Evolutionary conservation across 164 flowering plant species (phyloP).

Genomic region (Saururus chinensis): DNA sequence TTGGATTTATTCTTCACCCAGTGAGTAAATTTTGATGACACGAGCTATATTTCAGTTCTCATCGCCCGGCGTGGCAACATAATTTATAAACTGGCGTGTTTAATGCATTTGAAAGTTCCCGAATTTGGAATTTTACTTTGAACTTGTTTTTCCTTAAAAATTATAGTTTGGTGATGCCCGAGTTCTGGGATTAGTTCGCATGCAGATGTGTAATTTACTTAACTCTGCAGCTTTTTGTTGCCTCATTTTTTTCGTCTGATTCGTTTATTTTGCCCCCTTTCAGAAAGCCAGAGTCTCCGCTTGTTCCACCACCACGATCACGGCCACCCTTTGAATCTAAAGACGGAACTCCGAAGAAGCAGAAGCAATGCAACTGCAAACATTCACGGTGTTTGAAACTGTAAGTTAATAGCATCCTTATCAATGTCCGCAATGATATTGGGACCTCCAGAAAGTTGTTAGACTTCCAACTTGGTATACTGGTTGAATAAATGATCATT

Average conservation of each 20-base stretch:
- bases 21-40: too few relatives aligned
- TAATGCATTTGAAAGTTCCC: neutral
- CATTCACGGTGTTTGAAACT: conserved; percentile 84
- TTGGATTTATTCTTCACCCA: too few relatives aligned
- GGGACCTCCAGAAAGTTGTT: neutral
- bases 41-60: too few relatives aligned
- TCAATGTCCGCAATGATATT: neutral
- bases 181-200: neutral
- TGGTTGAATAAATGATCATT: neutral
- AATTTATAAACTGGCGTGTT: too few relatives aligned
- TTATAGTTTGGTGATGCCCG: neutral
- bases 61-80: too few relatives aligned
- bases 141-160: neutral
- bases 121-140: neutral
- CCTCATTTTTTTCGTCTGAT: neutral
- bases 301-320: conserved; percentile 21
- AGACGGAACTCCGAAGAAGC: conserved; percentile 86
- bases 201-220: neutral
- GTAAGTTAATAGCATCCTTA: conserved; percentile 37
- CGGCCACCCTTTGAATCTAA: conserved; percentile 44
- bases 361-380: conserved; percentile 90
- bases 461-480: neutral
- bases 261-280: conserved; percentile 7
- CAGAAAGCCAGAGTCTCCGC: conserved; percentile 85
- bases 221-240: neutral